Evolutionary conservation across 805 yeast species (phyloP).

Genomic region (Metschnikowia peoriensis): DNA sequence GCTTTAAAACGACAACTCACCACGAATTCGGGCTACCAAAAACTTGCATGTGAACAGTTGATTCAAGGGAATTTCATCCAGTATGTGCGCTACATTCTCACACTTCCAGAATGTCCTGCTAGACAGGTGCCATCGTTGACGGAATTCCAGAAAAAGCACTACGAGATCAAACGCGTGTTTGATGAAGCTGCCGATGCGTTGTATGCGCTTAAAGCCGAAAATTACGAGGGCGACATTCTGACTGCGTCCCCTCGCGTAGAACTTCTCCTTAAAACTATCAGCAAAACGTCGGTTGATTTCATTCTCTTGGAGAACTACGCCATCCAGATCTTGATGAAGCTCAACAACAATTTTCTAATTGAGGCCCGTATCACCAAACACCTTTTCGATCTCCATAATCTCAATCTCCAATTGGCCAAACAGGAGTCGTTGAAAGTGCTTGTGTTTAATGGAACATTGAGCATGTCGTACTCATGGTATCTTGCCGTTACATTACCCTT

Average conservation of each 20-base stretch:
- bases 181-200: slow-evolving; percentile 26
- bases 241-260: slow-evolving; percentile 14
- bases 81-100: slow-evolving; percentile 34
- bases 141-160: slow-evolving; percentile 26
- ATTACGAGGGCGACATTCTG: slow-evolving; percentile 24
- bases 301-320: slow-evolving; percentile 39
- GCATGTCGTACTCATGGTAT: slow-evolving; percentile 39
- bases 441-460: slow-evolving; percentile 31
- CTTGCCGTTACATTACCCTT: slow-evolving; percentile 38
- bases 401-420: slow-evolving; percentile 15
- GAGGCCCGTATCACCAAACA: slow-evolving; percentile 24
- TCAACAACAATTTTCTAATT: slow-evolving; percentile 31
- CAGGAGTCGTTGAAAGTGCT: slow-evolving; percentile 30
- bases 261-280: slow-evolving; percentile 29
- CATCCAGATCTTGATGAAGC: slow-evolving; percentile 35
- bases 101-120: slow-evolving; percentile 24
- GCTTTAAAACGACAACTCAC: slow-evolving; percentile 3
- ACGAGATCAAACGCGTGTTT: slow-evolving; percentile 28
- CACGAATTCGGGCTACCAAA: slow-evolving; percentile 1
- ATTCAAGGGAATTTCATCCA: slow-evolving; percentile 38
- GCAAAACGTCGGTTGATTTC: slow-evolving; percentile 38
- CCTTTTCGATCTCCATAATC: slow-evolving; percentile 24
- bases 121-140: slow-evolving; percentile 17
- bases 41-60: slow-evolving; percentile 30
- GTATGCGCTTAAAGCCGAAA: slow-evolving; percentile 27